Evolutionary conservation across 2,329 filamentous ascomycete genomes (phyloP).

Genomic region (Hypoxylon sp.): DNA sequence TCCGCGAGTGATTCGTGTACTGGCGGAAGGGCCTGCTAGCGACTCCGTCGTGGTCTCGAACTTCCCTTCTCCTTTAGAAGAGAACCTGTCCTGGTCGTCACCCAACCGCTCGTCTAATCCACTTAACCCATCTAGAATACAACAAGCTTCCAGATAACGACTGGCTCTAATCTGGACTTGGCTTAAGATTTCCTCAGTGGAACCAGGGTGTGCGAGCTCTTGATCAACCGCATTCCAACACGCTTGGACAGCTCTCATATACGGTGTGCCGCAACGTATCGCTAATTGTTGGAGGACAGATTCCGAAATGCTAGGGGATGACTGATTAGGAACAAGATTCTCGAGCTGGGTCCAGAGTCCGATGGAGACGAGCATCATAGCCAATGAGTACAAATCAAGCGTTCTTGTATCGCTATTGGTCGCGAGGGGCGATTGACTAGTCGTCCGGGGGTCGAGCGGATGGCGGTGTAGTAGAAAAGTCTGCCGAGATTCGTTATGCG

Average conservation of each 20-base stretch:
- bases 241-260: constrained; percentile 80
- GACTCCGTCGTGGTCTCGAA: constrained; percentile 26
- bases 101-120: constrained; percentile 68
- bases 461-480: constrained; percentile 72
- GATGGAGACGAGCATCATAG: constrained; percentile 80
- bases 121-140: constrained; percentile 72
- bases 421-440: constrained; percentile 63
- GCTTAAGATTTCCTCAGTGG: constrained; percentile 67
- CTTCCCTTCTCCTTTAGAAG: constrained; percentile 26
- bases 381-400: constrained; percentile 80
- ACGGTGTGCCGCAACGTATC: constrained; percentile 79
- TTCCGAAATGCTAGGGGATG: constrained; percentile 69
- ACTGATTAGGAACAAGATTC: constrained; percentile 63
- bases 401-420: constrained; percentile 70
- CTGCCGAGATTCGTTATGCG: constrained; percentile 52
- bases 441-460: constrained; percentile 71
- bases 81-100: constrained; percentile 58
- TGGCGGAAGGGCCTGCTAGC: constrained; percentile 42
- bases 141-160: constrained; percentile 74
- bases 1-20: constrained; percentile 11
- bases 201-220: constrained; percentile 64
- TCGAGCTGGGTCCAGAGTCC: constrained; percentile 81
- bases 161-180: constrained; percentile 69
- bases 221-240: constrained; percentile 81
- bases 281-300: constrained; percentile 75